These are phyloP conservation scores for Ogataea paradorogensis DNA, from an alignment of 805 yeast species.

Conservation along the genomic window DNA sequence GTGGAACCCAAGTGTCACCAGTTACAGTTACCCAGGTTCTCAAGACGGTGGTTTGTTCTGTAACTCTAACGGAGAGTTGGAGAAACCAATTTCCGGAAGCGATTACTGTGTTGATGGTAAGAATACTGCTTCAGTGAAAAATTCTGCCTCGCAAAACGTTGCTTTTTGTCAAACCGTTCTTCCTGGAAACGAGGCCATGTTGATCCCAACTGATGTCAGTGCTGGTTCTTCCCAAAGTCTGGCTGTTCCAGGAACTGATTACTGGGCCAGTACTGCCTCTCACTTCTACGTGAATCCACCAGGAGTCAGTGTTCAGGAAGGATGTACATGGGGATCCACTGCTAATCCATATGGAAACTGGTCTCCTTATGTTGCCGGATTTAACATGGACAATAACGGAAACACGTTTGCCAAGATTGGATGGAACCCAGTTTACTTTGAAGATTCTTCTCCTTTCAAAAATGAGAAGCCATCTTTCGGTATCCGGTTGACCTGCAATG, in stretches of 20 bases:
- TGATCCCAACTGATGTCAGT: conserved; percentile 75
- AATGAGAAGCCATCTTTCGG: conserved; percentile 64
- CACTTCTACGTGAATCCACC: conserved; percentile 85
- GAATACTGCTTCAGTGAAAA: conserved; percentile 60
- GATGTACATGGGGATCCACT: conserved; percentile 80
- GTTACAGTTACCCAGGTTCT: conserved; percentile 73
- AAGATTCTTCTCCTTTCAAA: conserved; percentile 51
- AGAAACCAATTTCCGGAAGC: conserved; percentile 55
- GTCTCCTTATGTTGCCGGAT: conserved; percentile 93
- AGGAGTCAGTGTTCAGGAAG: conserved; percentile 71
- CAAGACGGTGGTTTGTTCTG: conserved; percentile 83
- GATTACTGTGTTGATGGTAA: conserved; percentile 75
- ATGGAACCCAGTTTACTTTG: conserved; percentile 86
- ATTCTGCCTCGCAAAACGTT: conserved; percentile 55
- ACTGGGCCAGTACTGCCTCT: conserved; percentile 85
- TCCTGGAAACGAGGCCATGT: conserved; percentile 94
- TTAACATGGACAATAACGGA: conserved; percentile 68
- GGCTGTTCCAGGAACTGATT: conserved; percentile 83
- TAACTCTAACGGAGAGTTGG: conserved; percentile 62
- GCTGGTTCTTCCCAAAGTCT: conserved; percentile 46
- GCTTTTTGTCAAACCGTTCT: conserved; percentile 91
- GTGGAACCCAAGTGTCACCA: conserved; percentile 78
- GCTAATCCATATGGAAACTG: conserved; percentile 78
- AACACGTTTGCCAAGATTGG: conserved; percentile 82
- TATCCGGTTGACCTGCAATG: conserved; percentile 69